Evolutionary conservation across 371 early-diverging fungal species (phyloP).

Genomic region (Circinella minor): DNA sequence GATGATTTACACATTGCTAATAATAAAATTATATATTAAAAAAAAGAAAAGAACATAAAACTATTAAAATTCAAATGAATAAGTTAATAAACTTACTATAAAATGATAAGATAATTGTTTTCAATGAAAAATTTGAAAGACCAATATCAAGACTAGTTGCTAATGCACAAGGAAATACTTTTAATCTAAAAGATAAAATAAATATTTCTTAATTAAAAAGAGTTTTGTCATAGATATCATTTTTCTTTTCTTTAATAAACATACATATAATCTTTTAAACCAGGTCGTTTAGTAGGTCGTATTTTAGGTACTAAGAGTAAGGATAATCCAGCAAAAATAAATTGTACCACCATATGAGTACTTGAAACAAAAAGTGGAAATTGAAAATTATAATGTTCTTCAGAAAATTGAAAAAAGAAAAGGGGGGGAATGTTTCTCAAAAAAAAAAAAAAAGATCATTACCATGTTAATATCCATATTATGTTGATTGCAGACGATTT

Average conservation of each 20-base stretch:
- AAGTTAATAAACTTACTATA: constrained; percentile 64
- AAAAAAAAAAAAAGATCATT: constrained; percentile 10
- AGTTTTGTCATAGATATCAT: no score
- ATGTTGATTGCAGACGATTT: constrained; percentile 45
- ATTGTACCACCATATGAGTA: constrained; percentile 77
- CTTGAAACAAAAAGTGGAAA: constrained; percentile 84
- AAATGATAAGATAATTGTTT: constrained; percentile 86
- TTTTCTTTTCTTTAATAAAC: no score
- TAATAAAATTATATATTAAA: no score
- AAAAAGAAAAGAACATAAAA: no score
- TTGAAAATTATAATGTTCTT: constrained; percentile 72
- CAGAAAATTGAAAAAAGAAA: constrained; percentile 32
- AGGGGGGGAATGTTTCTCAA: no score
- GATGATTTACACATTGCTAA: constrained; percentile 92
- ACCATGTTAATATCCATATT: constrained; percentile 54
- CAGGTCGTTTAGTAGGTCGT: constrained; percentile 58
- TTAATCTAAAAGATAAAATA: constrained; percentile 38
- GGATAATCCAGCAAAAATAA: constrained; percentile 59
- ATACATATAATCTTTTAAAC: constrained; percentile 63
- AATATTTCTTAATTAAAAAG: no score
- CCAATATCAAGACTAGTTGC: constrained; percentile 93
- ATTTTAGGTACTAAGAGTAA: constrained; percentile 59
- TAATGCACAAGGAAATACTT: constrained; percentile 82
- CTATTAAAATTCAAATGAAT: neutral
- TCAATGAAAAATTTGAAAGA: constrained; percentile 82